These are phyloP conservation scores for Sarcocystis neurona DNA, from an alignment of 169 alveolate species.

Conservation along the genomic window DNA sequence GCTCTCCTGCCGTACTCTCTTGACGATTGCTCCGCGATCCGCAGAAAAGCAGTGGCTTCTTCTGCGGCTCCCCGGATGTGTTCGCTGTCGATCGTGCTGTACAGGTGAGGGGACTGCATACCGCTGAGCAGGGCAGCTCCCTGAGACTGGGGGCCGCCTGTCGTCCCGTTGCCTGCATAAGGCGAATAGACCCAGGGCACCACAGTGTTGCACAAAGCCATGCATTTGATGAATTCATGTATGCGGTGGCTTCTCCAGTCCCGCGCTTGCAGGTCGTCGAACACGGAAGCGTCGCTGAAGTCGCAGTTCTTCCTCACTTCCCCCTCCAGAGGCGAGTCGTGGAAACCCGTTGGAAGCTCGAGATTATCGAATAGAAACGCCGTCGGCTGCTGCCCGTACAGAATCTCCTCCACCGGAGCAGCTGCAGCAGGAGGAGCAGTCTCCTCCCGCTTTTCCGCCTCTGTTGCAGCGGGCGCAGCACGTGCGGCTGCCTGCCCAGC, in stretches of 20 bases:
- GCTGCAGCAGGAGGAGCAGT: not conserved
- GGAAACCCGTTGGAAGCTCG: slow-evolving; percentile 25
- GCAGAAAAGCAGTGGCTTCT: too few relatives aligned
- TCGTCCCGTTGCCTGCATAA: too few relatives aligned
- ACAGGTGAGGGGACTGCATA: too few relatives aligned
- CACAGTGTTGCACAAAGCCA: slow-evolving; percentile 60
- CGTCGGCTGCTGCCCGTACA: slow-evolving; percentile 4
- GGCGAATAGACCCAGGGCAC: slow-evolving; percentile 50
- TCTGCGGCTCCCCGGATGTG: too few relatives aligned
- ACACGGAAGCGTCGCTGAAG: slow-evolving; percentile 41
- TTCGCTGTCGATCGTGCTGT: too few relatives aligned
- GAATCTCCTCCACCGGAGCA: slow-evolving; percentile 3
- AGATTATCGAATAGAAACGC: slow-evolving; percentile 38
- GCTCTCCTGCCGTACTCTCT: too few relatives aligned
- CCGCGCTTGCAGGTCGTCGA: slow-evolving; percentile 25
- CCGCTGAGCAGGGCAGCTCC: too few relatives aligned
- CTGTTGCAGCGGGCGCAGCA: not conserved
- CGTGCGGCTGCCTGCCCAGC: not conserved
- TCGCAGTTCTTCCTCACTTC: slow-evolving; percentile 45
- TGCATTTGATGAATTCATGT: slow-evolving; percentile 45
- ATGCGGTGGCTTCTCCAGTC: slow-evolving; percentile 41
- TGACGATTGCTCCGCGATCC: too few relatives aligned
- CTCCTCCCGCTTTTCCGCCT: not conserved
- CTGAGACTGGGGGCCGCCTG: too few relatives aligned
- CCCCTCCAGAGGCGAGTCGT: slow-evolving; percentile 43